Base-by-base conservation (phyloP, 2,329 filamentous ascomycete species). In the Gremmenia infestans region DNA sequence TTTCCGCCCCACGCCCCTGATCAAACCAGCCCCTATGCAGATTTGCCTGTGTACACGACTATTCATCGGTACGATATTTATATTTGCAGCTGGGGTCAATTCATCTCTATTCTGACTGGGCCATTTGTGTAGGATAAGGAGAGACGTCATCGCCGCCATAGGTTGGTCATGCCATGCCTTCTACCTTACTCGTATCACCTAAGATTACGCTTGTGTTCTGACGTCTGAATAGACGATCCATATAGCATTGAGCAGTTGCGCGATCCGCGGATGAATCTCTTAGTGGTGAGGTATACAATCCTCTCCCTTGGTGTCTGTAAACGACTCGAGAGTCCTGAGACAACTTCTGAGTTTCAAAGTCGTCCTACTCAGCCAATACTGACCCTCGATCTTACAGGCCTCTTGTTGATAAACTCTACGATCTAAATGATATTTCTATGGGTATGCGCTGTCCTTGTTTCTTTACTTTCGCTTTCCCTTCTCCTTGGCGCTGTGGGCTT, bases 391-490 rank as follows among this genome's bases (percentile, higher is more conserved):
- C 8, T 12, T 12, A 32, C 28, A 82, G 90, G 56, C 90, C 90
- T 1, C 74, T 94, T 25, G 88, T 94, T n/a, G 88, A 94, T 69
- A 87, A 89, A 68, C 80, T 93, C 8, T 94, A 91, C 68, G 85
- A 89, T 65, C 79, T 86, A 56, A 81, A 89, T 57, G 90, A 94
- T 73, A 85, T 92, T 40, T 93, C 89, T 1, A 85, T 92, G 54
- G 80, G 85, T 87, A 73, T 61, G 77, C 65, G 25, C 32, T 12
- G 22, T 9, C n/a, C 28, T 8, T 42, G 14, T 51, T 28, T 32
- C 22, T 48, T 39, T 23, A 5, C n/a, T 36, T 39, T 28, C 17
- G 8, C 7, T 32, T 8, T 40, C 45, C n/a, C 11, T 5, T 37
- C 11, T 47, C 36, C 36, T 48, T 19, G 11, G 4, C 37, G n/a